Evolutionary conservation across 176 grass and related monocot species (phyloP), one percentile per base, ranked within the genome.

Genomic region (Paspalum vaginatum): DNA sequence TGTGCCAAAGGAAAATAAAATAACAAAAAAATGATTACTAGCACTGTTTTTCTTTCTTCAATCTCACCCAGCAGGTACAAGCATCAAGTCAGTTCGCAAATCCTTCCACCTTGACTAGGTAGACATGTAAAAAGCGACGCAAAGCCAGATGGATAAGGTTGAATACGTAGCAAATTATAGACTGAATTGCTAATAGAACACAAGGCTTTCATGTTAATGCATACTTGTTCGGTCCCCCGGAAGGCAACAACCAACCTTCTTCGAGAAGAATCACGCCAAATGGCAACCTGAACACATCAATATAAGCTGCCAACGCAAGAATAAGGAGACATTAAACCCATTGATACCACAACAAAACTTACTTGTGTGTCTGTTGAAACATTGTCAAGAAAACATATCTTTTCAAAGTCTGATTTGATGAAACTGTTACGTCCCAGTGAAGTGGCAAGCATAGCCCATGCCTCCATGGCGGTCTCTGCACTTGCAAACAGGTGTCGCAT

Each of bases 341-440:
- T 5, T 61, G 46, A 68, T 85, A 75, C 12, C 12, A 61, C 37
- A 76, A 56, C 39, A 52, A 64, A 63, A 50, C 68, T 87, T 80
- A 82, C 95, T 86, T 98, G 89, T 70, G 95, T 94, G 44, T 98
- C 92, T 41, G 92, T 94, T 38, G 92, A 88, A 83, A 54, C 27
- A 86, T 98, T 98, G 74, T 98, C 92, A 8, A 98, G 89, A 92
- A 92, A 98, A 61, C 90, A 94, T 82, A 98, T 94, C 90, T 98
- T 98, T 79, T 92, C 92, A 73, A 98, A 98, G 77, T 98, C 88
- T 43, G 95, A 98, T 81, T 92, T 98, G 70, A 98, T 98, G 86
- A 94, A 94, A 94, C 95, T 98, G 46, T 51, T 80, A 86, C 88
- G 89, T 40, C 92, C 95, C 68, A 98, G 56, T 85, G 95, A 98